phyloP scores from a whole-genome alignment of 1,139 yeast species.

The Saccharomyces hybrid region DNA sequence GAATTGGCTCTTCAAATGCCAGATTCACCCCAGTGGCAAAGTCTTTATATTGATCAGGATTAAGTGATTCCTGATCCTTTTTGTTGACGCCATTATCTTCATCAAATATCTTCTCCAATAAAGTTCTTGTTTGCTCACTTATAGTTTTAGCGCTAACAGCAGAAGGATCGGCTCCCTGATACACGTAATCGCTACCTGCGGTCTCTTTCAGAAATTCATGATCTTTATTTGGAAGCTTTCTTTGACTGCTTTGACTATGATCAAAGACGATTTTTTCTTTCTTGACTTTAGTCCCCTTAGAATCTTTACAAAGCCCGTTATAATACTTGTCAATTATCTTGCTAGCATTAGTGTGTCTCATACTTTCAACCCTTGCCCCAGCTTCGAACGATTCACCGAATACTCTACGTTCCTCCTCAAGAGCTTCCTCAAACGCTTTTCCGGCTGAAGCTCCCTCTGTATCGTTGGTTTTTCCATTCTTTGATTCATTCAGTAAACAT shows the following conservation, averaged over 20 bases:
- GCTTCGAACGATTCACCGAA: neutral
- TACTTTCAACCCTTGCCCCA: neutral
- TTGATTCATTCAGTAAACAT: neutral
- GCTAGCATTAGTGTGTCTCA: neutral
- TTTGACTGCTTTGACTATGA: neutral
- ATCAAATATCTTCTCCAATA: slow-evolving; percentile 16
- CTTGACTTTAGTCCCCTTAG: neutral
- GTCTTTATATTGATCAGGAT: neutral
- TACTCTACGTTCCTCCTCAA: neutral
- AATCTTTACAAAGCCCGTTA: neutral
- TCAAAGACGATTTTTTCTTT: neutral
- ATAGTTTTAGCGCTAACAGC: neutral
- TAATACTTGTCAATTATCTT: neutral
- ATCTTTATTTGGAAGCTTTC: neutral
- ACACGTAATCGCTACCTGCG: neutral
- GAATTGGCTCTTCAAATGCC: neutral
- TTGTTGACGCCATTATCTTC: slow-evolving; percentile 3
- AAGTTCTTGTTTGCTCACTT: slow-evolving; percentile 15
- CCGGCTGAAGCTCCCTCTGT: neutral
- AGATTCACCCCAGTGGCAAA: neutral
- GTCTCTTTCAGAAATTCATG: neutral
- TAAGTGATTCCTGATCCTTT: neutral
- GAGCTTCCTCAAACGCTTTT: neutral
- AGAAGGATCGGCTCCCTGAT: neutral
- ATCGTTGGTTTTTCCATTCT: neutral